Percentiles rank a stretch among this genome's conserved stretches.
phyloP scores from a whole-genome alignment of 768 basidiomycete species.

The Boletus edulis region DNA sequence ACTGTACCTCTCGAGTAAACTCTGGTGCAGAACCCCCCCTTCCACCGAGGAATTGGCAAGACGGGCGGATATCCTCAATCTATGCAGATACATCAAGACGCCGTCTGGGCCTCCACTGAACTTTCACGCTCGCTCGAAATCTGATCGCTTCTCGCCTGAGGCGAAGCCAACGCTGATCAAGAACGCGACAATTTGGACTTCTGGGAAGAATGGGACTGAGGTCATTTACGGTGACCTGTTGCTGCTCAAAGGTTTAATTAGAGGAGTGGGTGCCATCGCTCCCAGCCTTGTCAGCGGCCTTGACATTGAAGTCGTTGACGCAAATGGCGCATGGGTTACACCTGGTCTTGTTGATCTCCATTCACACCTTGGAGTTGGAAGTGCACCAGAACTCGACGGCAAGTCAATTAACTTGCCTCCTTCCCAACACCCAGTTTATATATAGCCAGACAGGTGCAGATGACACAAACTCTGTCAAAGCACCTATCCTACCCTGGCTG shows the following conservation, averaged over 20 bases:
- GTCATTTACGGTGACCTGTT: conserved; percentile 65
- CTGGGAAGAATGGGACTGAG: conserved; percentile 62
- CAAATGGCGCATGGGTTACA: conserved; percentile 71
- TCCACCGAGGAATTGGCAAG: conserved; percentile 7
- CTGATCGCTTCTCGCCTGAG: conserved; percentile 65
- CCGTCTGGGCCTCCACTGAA: conserved; percentile 43
- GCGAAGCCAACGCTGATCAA: conserved; percentile 63
- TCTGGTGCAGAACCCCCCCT: not conserved
- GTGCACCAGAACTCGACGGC: conserved; percentile 34
- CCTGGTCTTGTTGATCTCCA: conserved; percentile 63
- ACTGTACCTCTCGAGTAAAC: conserved; percentile 2
- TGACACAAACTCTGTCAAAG: conserved; percentile 57
- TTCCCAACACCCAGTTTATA: not conserved
- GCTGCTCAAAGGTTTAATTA: conserved; percentile 67
- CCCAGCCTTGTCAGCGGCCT: conserved; percentile 15
- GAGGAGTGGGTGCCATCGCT: conserved; percentile 50
- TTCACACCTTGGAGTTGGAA: conserved; percentile 44
- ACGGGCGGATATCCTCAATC: conserved; percentile 32
- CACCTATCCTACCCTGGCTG: conserved; percentile 65
- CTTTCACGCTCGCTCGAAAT: conserved; percentile 49
- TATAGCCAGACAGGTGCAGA: conserved; percentile 34
- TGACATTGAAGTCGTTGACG: conserved; percentile 51
- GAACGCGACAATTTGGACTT: conserved; percentile 87
- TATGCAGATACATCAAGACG: conserved; percentile 42
- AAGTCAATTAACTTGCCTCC: not conserved